phyloP scores from a whole-genome alignment of 2,329 filamentous ascomycete species.

The Zymoseptoria passerinii region DNA sequence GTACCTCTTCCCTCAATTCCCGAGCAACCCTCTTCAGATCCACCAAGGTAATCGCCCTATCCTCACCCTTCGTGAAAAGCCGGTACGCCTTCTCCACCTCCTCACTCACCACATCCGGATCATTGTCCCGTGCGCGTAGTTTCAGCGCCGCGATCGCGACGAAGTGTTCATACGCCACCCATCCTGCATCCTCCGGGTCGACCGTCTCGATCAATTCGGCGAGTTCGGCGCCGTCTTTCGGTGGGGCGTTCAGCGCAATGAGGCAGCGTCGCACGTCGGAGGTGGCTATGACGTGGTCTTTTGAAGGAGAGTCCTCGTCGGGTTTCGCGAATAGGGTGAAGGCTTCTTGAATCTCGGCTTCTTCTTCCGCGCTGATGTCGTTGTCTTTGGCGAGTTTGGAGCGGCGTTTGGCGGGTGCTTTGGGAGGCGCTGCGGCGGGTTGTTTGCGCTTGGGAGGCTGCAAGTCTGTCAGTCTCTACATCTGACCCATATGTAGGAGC shows the following conservation, averaged over 20 bases:
- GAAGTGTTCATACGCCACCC: conserved; percentile 71
- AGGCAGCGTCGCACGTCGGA: conserved; percentile 42
- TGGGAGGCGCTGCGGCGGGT: conserved; percentile 16
- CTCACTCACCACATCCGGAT: conserved; percentile 42
- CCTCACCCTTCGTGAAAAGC: conserved; percentile 60
- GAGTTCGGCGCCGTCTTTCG: conserved; percentile 56
- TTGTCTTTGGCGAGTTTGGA: conserved; percentile 91
- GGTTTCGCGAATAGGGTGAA: conserved; percentile 63
- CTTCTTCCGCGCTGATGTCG: conserved; percentile 73
- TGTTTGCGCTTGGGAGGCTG: conserved; percentile 28
- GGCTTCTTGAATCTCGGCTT: conserved; percentile 83
- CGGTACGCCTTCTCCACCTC: conserved; percentile 77
- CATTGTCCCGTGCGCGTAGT: conserved; percentile 49
- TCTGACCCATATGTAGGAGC: background rate
- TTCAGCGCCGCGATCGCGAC: conserved; percentile 83
- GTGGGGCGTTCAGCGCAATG: conserved; percentile 68
- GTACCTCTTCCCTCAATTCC: conserved; percentile 73
- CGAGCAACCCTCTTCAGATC: conserved; percentile 72
- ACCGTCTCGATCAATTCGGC: conserved; percentile 69
- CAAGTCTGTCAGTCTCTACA: background rate
- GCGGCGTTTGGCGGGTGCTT: conserved; percentile 47
- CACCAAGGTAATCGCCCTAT: conserved; percentile 65
- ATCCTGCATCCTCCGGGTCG: conserved; percentile 73
- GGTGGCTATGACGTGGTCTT: conserved; percentile 40
- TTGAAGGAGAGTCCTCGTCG: conserved; percentile 50